Conservation (phyloP, 2,329 filamentous ascomycete species). For the Xylariaceae sp. region DNA sequence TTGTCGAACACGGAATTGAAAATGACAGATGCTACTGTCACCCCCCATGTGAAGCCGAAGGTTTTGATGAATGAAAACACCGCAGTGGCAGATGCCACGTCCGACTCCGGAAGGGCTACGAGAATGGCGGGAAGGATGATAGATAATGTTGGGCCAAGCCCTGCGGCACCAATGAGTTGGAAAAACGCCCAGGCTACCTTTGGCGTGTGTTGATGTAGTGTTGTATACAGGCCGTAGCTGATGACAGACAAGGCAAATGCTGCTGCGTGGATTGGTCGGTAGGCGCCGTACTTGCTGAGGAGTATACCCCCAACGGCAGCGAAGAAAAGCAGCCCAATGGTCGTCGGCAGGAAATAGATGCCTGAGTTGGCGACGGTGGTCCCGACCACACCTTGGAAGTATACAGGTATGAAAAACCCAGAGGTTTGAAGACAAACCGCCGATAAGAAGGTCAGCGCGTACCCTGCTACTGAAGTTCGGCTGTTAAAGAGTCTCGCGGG, state of each 20-base stretch:
- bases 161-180: slow-evolving; percentile 39
- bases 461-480: slow-evolving; percentile 44
- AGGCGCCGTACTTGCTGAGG: slow-evolving; percentile 44
- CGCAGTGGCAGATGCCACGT: background rate
- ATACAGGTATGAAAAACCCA: slow-evolving; percentile 49
- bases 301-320: slow-evolving; percentile 42
- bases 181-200: slow-evolving; percentile 40
- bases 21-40: background rate
- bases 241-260: slow-evolving; percentile 40
- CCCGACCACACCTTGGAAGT: slow-evolving; percentile 49
- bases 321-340: slow-evolving; percentile 34
- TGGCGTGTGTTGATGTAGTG: slow-evolving; percentile 35
- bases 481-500: slow-evolving; percentile 41
- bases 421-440: slow-evolving; percentile 43
- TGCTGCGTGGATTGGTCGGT: slow-evolving; percentile 39
- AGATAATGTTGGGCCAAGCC: slow-evolving; percentile 33
- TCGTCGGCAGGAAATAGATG: slow-evolving; percentile 41
- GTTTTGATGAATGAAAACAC: background rate
- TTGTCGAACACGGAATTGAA: slow-evolving; percentile 1
- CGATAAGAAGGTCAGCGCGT: slow-evolving; percentile 45
- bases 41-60: slow-evolving; percentile 1
- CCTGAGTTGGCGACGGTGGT: slow-evolving; percentile 35
- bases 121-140: background rate
- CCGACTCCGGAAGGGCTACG: background rate
- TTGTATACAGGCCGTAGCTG: slow-evolving; percentile 39